Evolutionary conservation across 202 grass and related monocot species (phyloP).

Genomic region (Panicum hallii): DNA sequence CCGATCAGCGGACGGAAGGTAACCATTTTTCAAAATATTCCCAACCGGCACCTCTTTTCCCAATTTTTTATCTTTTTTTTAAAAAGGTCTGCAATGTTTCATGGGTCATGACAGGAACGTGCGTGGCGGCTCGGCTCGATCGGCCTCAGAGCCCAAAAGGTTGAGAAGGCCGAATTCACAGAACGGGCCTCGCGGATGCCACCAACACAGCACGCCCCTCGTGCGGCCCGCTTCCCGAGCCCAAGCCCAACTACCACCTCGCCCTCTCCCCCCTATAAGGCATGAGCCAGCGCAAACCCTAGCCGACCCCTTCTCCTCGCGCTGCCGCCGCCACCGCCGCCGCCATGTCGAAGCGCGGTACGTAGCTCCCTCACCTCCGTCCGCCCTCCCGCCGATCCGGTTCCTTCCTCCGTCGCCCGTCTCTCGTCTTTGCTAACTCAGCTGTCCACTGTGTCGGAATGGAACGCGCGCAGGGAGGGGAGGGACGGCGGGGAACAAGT

Average conservation of each 20-base stretch:
- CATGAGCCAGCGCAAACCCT: constrained; percentile 26
- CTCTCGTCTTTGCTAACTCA: background rate
- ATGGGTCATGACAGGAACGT: too few relatives aligned
- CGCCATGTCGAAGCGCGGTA: constrained; percentile 77
- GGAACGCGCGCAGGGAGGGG: constrained; percentile 50
- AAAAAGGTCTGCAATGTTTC: background rate
- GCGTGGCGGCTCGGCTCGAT: too few relatives aligned
- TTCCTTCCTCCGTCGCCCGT: background rate
- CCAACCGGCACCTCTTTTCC: too few relatives aligned
- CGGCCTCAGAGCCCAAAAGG: too few relatives aligned
- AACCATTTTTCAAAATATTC: too few relatives aligned
- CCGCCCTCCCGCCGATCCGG: background rate
- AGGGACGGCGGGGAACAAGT: constrained; percentile 69
- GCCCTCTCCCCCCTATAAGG: constrained; percentile 19
- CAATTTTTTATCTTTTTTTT: too few relatives aligned
- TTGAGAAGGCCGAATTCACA: background rate
- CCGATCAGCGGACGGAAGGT: too few relatives aligned
- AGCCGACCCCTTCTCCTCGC: constrained; percentile 25
- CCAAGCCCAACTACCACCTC: constrained; percentile 10
- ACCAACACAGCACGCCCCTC: background rate
- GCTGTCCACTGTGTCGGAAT: background rate
- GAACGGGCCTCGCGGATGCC: background rate
- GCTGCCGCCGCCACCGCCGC: constrained; percentile 36
- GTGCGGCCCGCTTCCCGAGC: background rate
- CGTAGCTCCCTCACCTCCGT: background rate